These are phyloP conservation scores for Potentilla sterilis DNA, from an alignment of 306 rosid species.

Conservation along the genomic window DNA sequence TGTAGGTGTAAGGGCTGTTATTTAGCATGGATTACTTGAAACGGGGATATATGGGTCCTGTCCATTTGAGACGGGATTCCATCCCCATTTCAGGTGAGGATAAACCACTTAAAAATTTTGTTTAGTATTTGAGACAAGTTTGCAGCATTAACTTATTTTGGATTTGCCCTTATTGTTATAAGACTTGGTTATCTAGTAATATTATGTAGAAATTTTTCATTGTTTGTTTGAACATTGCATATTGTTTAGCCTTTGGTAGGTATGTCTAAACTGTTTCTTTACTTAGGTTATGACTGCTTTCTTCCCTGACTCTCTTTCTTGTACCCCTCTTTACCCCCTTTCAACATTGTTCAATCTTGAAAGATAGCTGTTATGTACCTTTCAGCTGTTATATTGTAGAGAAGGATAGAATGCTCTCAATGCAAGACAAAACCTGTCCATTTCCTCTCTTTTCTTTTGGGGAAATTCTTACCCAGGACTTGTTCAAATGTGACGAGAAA, in stretches of 20 bases:
- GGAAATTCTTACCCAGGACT: not conserved
- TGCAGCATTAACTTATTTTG: constrained; percentile 30
- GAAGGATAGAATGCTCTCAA: not conserved
- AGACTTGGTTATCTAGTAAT: constrained; percentile 24
- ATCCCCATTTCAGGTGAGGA: constrained; percentile 37
- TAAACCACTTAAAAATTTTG: constrained; percentile 40
- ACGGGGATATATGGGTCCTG: constrained; percentile 25
- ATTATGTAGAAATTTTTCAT: not conserved
- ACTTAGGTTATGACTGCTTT: not conserved
- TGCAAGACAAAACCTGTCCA: not conserved
- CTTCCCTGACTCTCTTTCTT: not conserved
- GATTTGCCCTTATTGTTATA: constrained; percentile 13
- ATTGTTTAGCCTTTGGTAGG: not conserved
- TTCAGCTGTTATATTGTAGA: too few relatives aligned
- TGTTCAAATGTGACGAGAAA: not conserved
- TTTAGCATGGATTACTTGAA: constrained; percentile 24
- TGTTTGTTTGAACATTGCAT: not conserved
- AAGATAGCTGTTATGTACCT: not conserved
- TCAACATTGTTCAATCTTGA: not conserved
- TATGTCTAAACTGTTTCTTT: not conserved
- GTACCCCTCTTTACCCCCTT: too few relatives aligned
- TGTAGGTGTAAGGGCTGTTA: constrained; percentile 34
- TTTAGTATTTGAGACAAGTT: constrained; percentile 25
- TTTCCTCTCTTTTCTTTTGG: not conserved
- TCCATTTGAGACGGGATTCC: constrained; percentile 24